phyloP scores from a whole-genome alignment of 306 rosid species.

The Cucurbita maxima region DNA sequence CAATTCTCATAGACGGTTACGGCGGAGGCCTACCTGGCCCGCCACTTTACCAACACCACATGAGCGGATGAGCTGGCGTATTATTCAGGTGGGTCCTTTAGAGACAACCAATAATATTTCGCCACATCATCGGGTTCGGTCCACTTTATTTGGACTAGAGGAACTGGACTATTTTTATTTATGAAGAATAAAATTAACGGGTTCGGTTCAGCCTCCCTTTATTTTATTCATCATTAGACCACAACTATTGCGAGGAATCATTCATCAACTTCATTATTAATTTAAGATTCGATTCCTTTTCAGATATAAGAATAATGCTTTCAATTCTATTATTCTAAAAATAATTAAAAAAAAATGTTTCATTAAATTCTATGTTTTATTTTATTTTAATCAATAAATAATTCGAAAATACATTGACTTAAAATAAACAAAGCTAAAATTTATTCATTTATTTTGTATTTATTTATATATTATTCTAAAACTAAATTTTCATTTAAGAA shows the following conservation, averaged over 20 bases:
- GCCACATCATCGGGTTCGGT: neutral
- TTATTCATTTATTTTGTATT: too few species aligned
- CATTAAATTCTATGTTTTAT: too few species aligned
- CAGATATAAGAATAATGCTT: neutral
- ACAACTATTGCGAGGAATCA: neutral
- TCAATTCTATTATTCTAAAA: neutral
- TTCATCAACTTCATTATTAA: neutral
- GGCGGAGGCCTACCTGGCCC: neutral
- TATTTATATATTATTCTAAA: too few species aligned
- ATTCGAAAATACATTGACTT: too few species aligned
- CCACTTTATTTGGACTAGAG: too few species aligned
- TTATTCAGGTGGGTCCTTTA: neutral
- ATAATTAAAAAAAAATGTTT: too few species aligned
- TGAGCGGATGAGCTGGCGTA: neutral
- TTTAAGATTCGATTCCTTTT: neutral
- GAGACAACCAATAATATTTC: neutral
- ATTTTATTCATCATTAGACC: neutral
- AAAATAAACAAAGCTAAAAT: too few species aligned
- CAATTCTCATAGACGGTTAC: neutral
- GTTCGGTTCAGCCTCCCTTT: neutral
- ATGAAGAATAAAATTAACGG: neutral
- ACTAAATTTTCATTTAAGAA: neutral
- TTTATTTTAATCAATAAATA: too few species aligned
- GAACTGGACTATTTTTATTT: too few species aligned
- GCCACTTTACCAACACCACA: neutral